Percentiles rank a stretch among this genome's conserved stretches.
phyloP scores from a whole-genome alignment of 495 filamentous ascomycete species.

The Xylaria castorea region DNA sequence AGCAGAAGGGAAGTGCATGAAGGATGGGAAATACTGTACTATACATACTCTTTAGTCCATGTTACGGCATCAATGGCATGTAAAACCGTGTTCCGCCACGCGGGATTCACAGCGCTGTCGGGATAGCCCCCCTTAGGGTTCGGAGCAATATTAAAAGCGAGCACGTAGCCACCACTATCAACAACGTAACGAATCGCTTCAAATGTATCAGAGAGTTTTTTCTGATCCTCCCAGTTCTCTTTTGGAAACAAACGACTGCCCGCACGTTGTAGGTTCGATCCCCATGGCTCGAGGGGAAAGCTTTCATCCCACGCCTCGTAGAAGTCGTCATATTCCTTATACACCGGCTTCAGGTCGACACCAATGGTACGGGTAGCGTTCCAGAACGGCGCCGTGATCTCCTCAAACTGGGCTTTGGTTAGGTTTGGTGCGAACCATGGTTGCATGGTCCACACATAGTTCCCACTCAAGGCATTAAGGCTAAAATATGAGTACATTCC shows the following conservation, averaged over 20 bases:
- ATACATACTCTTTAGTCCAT: slow-evolving; percentile 42
- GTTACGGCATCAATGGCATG: slow-evolving; percentile 55
- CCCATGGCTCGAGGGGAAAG: slow-evolving; percentile 58
- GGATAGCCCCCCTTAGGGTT: slow-evolving; percentile 47
- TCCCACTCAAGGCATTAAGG: slow-evolving; percentile 39
- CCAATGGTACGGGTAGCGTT: slow-evolving; percentile 44
- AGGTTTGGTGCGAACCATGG: slow-evolving; percentile 61
- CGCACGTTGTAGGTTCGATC: slow-evolving; percentile 43
- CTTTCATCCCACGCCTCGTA: slow-evolving; percentile 54
- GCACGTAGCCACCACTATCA: slow-evolving; percentile 49
- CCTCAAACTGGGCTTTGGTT: slow-evolving; percentile 51
- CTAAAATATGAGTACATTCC: slow-evolving; percentile 65
- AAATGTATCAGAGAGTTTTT: slow-evolving; percentile 52
- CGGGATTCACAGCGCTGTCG: slow-evolving; percentile 52
- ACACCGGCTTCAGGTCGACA: slow-evolving; percentile 50
- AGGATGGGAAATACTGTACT: neutral
- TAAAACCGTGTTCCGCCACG: slow-evolving; percentile 55
- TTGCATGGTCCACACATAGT: slow-evolving; percentile 51
- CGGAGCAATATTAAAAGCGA: slow-evolving; percentile 59
- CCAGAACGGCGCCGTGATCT: slow-evolving; percentile 56
- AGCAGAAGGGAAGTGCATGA: neutral
- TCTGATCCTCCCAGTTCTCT: slow-evolving; percentile 49
- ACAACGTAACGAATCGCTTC: slow-evolving; percentile 53
- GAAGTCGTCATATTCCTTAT: slow-evolving; percentile 58
- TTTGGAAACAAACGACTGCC: slow-evolving; percentile 61